Conservation (phyloP, 2,329 filamentous ascomycete genomes). For the Colletotrichum lentis region DNA sequence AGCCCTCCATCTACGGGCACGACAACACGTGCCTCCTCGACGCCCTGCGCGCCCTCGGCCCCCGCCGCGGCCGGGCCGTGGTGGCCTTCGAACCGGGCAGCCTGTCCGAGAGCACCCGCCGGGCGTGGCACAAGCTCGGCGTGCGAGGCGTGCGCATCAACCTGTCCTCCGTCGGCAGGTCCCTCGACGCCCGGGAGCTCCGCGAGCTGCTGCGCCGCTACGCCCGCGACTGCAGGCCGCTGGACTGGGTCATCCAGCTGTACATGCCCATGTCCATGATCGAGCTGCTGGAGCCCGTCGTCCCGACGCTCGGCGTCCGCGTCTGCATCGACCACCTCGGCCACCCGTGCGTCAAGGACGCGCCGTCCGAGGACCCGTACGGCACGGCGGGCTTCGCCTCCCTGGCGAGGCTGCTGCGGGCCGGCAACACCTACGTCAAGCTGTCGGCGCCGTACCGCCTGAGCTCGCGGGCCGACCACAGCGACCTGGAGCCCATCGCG, state of each 20-base stretch:
- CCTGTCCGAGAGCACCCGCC: constrained; percentile 48
- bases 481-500: constrained; percentile 57
- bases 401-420: constrained; percentile 56
- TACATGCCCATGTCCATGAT: constrained; percentile 64
- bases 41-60: constrained; percentile 59
- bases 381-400: constrained; percentile 58
- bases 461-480: constrained; percentile 53
- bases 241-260: constrained; percentile 66
- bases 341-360: constrained; percentile 52
- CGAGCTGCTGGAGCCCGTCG: constrained; percentile 56
- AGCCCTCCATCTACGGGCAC: constrained; percentile 68
- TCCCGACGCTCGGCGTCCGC: constrained; percentile 58
- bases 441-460: constrained; percentile 67
- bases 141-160: constrained; percentile 69
- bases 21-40: constrained; percentile 68
- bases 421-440: constrained; percentile 63
- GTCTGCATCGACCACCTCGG: constrained; percentile 70
- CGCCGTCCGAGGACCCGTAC: constrained; percentile 50
- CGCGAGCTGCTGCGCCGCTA: constrained; percentile 54
- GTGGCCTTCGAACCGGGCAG: constrained; percentile 62
- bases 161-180: constrained; percentile 60
- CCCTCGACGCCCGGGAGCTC: constrained; percentile 52
- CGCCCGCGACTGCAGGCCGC: constrained; percentile 57
- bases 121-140: constrained; percentile 63
- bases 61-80: constrained; percentile 60